These are phyloP conservation scores for Apiotrichum veenhuisii DNA, from an alignment of 1,284 basidiomycete genomes.

Conservation along the genomic window DNA sequence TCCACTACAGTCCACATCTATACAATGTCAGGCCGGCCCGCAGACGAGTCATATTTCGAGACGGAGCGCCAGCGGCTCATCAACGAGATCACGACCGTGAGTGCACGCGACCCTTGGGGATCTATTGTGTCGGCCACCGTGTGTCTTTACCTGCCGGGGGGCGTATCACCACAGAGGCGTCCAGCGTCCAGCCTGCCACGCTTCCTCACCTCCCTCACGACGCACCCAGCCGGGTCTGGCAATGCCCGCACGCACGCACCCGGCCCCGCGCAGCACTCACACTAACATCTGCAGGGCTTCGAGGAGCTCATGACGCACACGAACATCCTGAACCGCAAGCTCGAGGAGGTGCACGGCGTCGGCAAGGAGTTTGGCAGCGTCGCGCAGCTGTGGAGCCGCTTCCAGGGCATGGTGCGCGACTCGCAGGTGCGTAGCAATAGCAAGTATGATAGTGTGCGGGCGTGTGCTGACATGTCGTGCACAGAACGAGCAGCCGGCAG, in stretches of 20 bases:
- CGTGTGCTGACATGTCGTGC: neutral
- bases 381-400: constrained; percentile 70
- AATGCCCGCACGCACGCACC: too few relatives aligned
- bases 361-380: constrained; percentile 90
- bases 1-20: neutral
- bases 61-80: constrained; percentile 44
- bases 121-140: too few relatives aligned
- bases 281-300: constrained; percentile 67
- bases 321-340: constrained; percentile 83
- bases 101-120: too few relatives aligned
- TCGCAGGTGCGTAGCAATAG: constrained; percentile 33
- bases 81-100: constrained; percentile 46
- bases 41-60: constrained; percentile 42
- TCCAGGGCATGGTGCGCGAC: constrained; percentile 40
- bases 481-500: constrained; percentile 24
- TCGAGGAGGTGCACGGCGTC: constrained; percentile 87
- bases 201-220: too few relatives aligned
- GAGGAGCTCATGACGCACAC: constrained; percentile 80
- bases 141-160: too few relatives aligned
- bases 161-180: too few relatives aligned
- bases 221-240: neutral
- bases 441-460: too few relatives aligned
- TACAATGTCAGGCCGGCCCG: neutral
- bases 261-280: too few relatives aligned
- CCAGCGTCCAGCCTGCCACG: too few relatives aligned